These are phyloP conservation scores for Hyphodiscus sp. DNA, from an alignment of 2,329 filamentous ascomycete genomes.

Conservation along the genomic window DNA sequence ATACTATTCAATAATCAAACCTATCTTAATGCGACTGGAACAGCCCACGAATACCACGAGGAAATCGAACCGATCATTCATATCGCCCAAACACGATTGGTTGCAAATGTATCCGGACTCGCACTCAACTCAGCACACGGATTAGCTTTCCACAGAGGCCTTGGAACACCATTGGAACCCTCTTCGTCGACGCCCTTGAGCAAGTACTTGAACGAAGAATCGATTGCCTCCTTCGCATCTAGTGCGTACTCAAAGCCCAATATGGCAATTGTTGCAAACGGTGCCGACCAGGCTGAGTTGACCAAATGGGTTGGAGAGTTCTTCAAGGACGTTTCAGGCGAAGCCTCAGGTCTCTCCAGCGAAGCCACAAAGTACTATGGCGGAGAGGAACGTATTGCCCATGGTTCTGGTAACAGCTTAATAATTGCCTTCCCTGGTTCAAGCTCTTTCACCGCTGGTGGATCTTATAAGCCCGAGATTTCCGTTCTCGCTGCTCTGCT, in stretches of 20 bases:
- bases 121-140: conserved; percentile 82
- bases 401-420: conserved; percentile 70
- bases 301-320: conserved; percentile 90
- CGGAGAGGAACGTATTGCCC: conserved; percentile 85
- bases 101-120: conserved; percentile 55
- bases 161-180: conserved; percentile 73
- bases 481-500: conserved; percentile 83
- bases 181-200: conserved; percentile 63
- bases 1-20: conserved; percentile 5
- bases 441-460: conserved; percentile 59
- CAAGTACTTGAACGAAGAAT: conserved; percentile 73
- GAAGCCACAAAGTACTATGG: conserved; percentile 81
- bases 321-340: conserved; percentile 65
- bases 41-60: conserved; percentile 87
- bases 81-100: conserved; percentile 67
- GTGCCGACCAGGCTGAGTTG: conserved; percentile 68
- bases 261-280: conserved; percentile 86
- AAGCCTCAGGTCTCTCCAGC: conserved; percentile 47
- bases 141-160: conserved; percentile 87
- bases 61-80: conserved; percentile 74
- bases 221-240: conserved; percentile 68
- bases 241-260: conserved; percentile 83
- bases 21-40: neutral
- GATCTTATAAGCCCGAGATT: conserved; percentile 81
- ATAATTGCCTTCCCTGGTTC: conserved; percentile 92